Base-by-base conservation (phyloP, 2,329 filamentous ascomycete species). In the Orbilia javanica region DNA sequence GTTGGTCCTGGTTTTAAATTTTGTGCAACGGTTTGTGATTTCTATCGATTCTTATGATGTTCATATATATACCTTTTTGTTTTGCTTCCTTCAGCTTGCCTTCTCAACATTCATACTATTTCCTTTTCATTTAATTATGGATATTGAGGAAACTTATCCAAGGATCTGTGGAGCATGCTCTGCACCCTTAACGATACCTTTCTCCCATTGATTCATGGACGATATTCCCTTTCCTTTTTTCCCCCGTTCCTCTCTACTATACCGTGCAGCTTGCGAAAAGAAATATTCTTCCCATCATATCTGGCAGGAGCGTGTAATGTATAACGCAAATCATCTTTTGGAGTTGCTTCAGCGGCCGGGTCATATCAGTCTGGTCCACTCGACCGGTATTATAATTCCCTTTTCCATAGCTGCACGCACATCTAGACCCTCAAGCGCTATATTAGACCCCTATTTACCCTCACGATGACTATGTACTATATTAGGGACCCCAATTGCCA, bases 21-120 rank as follows among this genome's bases (percentile, higher is more conserved):
- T 42, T 60, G 55, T 42, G 42, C 42, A 60, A 60, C 34, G 55
- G 31, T 60, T 60, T 60, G 55, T 60, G 55, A 60, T 60, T 60
- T 8, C 31, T 27, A 60, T 60, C 34, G 20, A 27, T 60, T 20
- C 20, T 60, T 42, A 60, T 42, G 53, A 60, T n/a, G n/a, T n/a
- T n/a, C n/a, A n/a, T 15, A 60, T 60, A 60, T 39, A 60, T 34
- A 44, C 55, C 34, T 60, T 60, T 20, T 27, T n/a, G 3, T 18
- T 36, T 27, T 42, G 4, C 31, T 31, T 55, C 39, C n/a, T 31
- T 57, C 29, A 3, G 50, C 25, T 29, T 57, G 27, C 5, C 13
- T 27, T n/a, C 20, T 18, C 18, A 27, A n/a, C n/a, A n/a, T n/a
- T n/a, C n/a, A n/a, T n/a, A n/a, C n/a, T 27, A 8, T 60, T 60